Conservation (phyloP, 768 basidiomycete genomes). For the Kwoniella europaea region DNA sequence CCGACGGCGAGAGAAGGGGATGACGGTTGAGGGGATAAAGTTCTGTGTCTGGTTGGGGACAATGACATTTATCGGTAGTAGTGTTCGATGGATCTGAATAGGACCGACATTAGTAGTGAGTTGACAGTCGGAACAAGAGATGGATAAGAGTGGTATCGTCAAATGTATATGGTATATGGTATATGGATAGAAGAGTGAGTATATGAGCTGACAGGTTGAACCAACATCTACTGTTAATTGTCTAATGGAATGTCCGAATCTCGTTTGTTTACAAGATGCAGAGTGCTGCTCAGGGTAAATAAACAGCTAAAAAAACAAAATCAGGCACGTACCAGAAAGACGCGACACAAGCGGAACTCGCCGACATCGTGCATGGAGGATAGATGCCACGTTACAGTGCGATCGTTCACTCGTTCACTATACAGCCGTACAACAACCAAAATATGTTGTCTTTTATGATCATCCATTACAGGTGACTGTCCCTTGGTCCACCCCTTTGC, state of each 20-base stretch:
- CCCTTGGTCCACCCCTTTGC: too few species aligned
- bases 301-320: neutral
- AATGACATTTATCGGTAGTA: slow-evolving; percentile 11
- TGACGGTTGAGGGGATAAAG: slow-evolving; percentile 43
- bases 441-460: too few species aligned
- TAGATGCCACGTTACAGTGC: neutral
- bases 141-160: too few species aligned
- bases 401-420: neutral
- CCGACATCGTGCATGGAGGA: neutral
- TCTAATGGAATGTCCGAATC: slow-evolving; percentile 1
- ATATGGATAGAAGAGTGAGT: neutral
- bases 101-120: neutral
- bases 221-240: slow-evolving; percentile 3
- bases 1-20: slow-evolving; percentile 48
- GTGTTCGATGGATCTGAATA: neutral
- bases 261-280: neutral
- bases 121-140: neutral
- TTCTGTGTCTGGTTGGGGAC: slow-evolving; percentile 35
- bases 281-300: too few species aligned
- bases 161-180: too few species aligned
- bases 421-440: too few species aligned
- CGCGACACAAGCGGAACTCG: too few species aligned
- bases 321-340: neutral
- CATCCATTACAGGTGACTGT: too few species aligned
- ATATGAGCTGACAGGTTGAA: neutral